Evolutionary conservation across 2,329 filamentous ascomycete species (phyloP).

Genomic region (Stachybotrys chartarum): DNA sequence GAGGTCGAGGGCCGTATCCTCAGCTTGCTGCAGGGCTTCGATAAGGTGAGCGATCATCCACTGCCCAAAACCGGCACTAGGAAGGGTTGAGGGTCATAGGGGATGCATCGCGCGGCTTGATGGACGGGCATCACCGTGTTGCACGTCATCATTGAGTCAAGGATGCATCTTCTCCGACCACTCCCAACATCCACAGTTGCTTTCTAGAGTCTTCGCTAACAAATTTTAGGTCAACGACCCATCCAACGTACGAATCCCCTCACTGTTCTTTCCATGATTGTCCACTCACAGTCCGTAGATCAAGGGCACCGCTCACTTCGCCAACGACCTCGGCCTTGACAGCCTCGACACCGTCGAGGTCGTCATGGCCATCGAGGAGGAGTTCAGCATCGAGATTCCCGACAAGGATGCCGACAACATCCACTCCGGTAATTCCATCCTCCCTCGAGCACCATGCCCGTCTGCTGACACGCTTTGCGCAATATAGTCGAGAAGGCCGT

Average conservation of each 20-base stretch:
- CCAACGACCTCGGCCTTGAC: slow-evolving; percentile 94
- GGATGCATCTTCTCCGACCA: background rate
- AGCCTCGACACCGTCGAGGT: slow-evolving; percentile 98
- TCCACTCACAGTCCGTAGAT: slow-evolving; percentile 50
- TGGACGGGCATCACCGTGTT: slow-evolving; percentile 3
- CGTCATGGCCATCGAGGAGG: slow-evolving; percentile 99
- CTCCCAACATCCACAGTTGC: background rate
- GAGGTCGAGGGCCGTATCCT: slow-evolving; percentile 91
- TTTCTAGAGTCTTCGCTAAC: slow-evolving; percentile 13
- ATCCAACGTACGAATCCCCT: slow-evolving; percentile 45
- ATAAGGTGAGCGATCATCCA: slow-evolving; percentile 54
- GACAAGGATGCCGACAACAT: slow-evolving; percentile 95
- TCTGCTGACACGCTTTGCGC: slow-evolving; percentile 3
- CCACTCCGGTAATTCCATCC: slow-evolving; percentile 71
- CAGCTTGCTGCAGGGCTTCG: slow-evolving; percentile 88
- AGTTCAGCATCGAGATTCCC: slow-evolving; percentile 89
- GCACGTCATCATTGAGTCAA: background rate
- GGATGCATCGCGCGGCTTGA: background rate
- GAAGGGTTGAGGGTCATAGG: background rate
- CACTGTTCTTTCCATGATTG: slow-evolving; percentile 3
- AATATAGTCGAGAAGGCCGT: slow-evolving; percentile 81
- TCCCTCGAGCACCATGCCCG: background rate
- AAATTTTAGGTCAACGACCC: slow-evolving; percentile 57
- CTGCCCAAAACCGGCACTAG: no score
- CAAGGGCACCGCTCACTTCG: slow-evolving; percentile 77